Percentiles rank a stretch among this genome's conserved stretches.
phyloP scores from a whole-genome alignment of 805 yeast genomes.

The Debaryomyces maramus region DNA sequence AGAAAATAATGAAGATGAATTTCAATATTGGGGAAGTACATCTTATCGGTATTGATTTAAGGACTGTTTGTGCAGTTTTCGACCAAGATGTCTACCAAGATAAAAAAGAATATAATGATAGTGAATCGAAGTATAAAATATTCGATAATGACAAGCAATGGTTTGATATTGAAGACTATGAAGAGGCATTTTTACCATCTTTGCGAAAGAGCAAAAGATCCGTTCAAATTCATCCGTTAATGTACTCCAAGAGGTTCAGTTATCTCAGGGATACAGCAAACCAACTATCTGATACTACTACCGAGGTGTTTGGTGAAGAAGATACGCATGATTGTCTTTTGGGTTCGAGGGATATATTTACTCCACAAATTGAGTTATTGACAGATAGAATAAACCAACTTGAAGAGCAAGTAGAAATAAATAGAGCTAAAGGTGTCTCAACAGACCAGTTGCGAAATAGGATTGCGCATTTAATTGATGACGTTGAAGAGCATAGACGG shows the following conservation, averaged over 20 bases:
- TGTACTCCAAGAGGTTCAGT: slow-evolving; percentile 67
- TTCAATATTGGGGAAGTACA: slow-evolving; percentile 68
- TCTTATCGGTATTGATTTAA: slow-evolving; percentile 55
- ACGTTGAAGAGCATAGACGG: slow-evolving; percentile 12
- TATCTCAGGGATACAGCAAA: slow-evolving; percentile 60
- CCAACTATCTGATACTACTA: slow-evolving; percentile 4
- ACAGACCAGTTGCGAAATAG: slow-evolving; percentile 15
- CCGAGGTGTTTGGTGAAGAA: slow-evolving; percentile 21
- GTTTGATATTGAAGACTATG: slow-evolving; percentile 63
- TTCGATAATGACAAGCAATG: slow-evolving; percentile 59
- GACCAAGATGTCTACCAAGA: slow-evolving; percentile 27
- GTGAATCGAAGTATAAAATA: slow-evolving; percentile 24
- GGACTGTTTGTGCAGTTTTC: slow-evolving; percentile 54
- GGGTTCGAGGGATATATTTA: slow-evolving; percentile 24
- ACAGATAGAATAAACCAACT: slow-evolving; percentile 28
- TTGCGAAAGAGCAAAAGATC: slow-evolving; percentile 35
- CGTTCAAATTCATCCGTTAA: slow-evolving; percentile 57
- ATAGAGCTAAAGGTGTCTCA: slow-evolving; percentile 8
- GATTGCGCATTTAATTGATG: slow-evolving; percentile 20
- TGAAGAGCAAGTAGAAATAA: slow-evolving; percentile 14
- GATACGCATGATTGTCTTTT: slow-evolving; percentile 32
- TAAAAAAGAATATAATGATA: slow-evolving; percentile 3
- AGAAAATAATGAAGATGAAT: slow-evolving; percentile 53
- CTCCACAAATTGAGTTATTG: slow-evolving; percentile 27
- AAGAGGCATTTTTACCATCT: slow-evolving; percentile 52